Evolutionary conservation across 768 basidiomycete genomes (phyloP), one percentile per base, ranked within the genome.

Genomic region (Leccinum disarticulatum): DNA sequence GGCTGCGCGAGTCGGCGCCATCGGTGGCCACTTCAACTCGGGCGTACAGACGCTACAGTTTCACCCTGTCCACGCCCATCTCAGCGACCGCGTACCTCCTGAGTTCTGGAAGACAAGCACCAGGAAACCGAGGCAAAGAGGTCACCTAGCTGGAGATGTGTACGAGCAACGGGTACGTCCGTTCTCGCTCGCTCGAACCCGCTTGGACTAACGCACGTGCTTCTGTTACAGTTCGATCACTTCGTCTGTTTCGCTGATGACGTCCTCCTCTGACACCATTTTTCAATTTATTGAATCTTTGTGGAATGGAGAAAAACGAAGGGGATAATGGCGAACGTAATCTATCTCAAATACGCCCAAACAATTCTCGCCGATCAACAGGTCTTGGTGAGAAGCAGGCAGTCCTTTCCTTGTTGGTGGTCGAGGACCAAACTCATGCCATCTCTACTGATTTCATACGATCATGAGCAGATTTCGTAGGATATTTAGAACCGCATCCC

Each of bases 31-130:
- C 38, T n/a, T 77, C 58, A 58, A 71, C 0, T 69, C 72, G 0
- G 36, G 62, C 6, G 46, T 61, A 0, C 59, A 81, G 6, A 52
- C 53, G 1, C 61, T 81, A 19, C 30, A 27, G 22, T 22, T 22
- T 25, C 22, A 79, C 78, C 0, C 70, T 70, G 30, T 79, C 80
- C 55, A 69, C 61, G 3, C 64, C 52, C 1, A 76, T 80, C 52
- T 61, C 67, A 3, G 70, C 62, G 0, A 64, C 66, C 10, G 67
- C 73, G 1, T 64, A 57, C 3, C 61, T 80, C 1, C 55, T 66
- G 31, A 70, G 65, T 57, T 46, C 46, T 0, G 25, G 28, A 2
- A 7, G 35, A 36, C 64, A 31, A 31, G 31, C 10, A 31, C 31
- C 31, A 30, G 30, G 30, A 30, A 30, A 30, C 30, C 30, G 30